Base-by-base conservation (phyloP, 2,329 filamentous ascomycete species). In the Ophiocordyceps unilateralis region DNA sequence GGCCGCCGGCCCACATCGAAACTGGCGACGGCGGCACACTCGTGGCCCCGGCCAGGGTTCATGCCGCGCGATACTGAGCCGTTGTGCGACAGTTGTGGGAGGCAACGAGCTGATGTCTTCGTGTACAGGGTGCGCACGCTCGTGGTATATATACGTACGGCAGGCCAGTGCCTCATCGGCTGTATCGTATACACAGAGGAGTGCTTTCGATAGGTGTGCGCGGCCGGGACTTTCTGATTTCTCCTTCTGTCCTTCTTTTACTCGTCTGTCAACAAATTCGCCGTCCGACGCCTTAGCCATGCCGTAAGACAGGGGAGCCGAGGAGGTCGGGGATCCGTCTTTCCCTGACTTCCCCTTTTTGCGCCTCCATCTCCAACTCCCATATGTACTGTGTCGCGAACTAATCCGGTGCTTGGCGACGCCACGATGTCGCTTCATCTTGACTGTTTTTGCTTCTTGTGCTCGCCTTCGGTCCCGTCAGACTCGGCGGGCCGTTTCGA, bases 1-100 rank as follows among this genome's bases (percentile, higher is more conserved):
- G 54, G 1, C 61, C 63, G 3, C 17, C 67, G 1, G 48, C 66
- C 21, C 51, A 61, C 44, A 39, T 58, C 7, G 38, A 64, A 14
- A 49, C 67, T 26, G 51, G 49, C 17, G 54, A 56, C 23, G 59
- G 60, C 30, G 70, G 65, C 4, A 56, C 57, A 21, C 73, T 77
- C 53, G 71, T 76, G 21, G 62, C 68, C 17, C 69, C 73, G 45
- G 60, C 63, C 45, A 62, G 65, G 46, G 50, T 51, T 0, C 66
- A 75, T 45, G 55, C 56, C 22, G 53, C 58, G 39, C 57, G 70
- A 43, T 77, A 77, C 50, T 76, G 73, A 72, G 49, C 47, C 5
- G 53, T 62, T 19, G 59, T 75, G 3, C 61, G 50, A 36, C 60
- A 66, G 44, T 61, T 62, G 1, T 76, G 71, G 71, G 53, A 61